These are phyloP conservation scores for Furcasterigmium sp. DNA, from an alignment of 2,329 filamentous ascomycete genomes.

Conservation along the genomic window DNA sequence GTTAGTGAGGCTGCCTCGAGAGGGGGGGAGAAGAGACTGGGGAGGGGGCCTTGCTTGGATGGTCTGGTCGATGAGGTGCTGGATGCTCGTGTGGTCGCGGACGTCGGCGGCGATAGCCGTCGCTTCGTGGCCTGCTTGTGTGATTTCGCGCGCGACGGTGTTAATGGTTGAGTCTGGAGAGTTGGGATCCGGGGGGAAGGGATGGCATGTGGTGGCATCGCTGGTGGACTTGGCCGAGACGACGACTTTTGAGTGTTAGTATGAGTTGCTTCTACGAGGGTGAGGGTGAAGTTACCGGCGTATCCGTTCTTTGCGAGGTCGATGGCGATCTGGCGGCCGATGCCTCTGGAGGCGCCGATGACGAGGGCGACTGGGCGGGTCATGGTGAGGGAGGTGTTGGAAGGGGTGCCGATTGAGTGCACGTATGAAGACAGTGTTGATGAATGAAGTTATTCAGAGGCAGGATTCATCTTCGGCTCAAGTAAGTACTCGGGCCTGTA, in stretches of 20 bases:
- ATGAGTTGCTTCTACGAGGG: background rate
- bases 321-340: constrained; percentile 75
- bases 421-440: constrained; percentile 30
- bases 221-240: constrained; percentile 73
- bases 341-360: constrained; percentile 72
- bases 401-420: background rate
- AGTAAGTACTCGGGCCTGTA: too few species aligned
- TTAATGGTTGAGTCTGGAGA: constrained; percentile 70
- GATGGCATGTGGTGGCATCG: constrained; percentile 46
- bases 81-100: constrained; percentile 56
- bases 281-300: constrained; percentile 43
- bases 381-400: constrained; percentile 5
- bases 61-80: constrained; percentile 53
- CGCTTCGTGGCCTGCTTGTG: constrained; percentile 56
- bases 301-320: constrained; percentile 70
- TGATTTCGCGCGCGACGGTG: constrained; percentile 73
- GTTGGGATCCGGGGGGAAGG: constrained; percentile 74
- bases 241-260: constrained; percentile 49
- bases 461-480: too few species aligned
- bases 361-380: constrained; percentile 63
- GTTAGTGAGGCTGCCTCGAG: background rate
- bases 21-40: constrained; percentile 7
- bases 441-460: too few species aligned
- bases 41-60: constrained; percentile 30
- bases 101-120: constrained; percentile 67